Conservation (phyloP, 228 moss, liverwort and hornwort genomes). For the Sphagnum magellanicum region DNA sequence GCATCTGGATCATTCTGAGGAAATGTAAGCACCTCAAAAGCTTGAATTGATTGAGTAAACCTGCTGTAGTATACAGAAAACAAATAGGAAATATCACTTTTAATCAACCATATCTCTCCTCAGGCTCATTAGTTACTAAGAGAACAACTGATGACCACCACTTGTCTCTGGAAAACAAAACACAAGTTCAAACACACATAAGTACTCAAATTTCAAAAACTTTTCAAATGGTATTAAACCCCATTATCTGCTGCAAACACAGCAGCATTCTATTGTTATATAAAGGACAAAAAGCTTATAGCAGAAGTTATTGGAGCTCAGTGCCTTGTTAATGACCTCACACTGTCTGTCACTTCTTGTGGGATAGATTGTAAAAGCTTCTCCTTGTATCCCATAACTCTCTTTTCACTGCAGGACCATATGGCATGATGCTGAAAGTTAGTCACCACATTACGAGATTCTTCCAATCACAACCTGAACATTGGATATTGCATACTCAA, state of each 20-base stretch:
- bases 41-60: conserved; percentile 20
- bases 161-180: neutral
- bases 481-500: too few species aligned
- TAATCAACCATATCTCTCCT: neutral
- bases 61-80: conserved; percentile 10
- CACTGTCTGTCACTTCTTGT: neutral
- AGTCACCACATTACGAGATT: neutral
- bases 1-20: conserved; percentile 52
- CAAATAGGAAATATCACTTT: neutral
- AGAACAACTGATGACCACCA: neutral
- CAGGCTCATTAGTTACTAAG: neutral
- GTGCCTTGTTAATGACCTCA: neutral
- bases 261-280: neutral
- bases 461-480: too few species aligned
- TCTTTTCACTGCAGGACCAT: neutral
- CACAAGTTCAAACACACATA: neutral
- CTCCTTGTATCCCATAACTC: neutral
- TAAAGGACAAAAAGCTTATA: too few species aligned
- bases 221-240: neutral
- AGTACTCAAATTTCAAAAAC: neutral
- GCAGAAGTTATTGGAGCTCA: neutral
- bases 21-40: conserved; percentile 38
- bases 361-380: neutral
- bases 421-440: neutral
- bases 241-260: neutral